phyloP scores from a whole-genome alignment of 768 basidiomycete genomes.

The Cubamyces lactineus region DNA sequence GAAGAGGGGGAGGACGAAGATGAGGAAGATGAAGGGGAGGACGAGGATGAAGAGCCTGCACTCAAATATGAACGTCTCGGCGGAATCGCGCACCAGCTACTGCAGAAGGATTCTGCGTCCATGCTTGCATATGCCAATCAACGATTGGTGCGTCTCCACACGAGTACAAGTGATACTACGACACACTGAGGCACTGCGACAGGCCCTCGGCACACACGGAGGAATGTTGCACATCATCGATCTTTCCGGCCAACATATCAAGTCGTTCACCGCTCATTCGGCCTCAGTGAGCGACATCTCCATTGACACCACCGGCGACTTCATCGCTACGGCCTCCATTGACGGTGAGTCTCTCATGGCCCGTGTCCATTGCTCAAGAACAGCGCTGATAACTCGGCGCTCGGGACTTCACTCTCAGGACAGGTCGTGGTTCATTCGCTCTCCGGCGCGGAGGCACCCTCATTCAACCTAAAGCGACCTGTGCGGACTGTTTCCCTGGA shows the following conservation, averaged over 20 bases:
- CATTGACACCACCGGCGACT: conserved; percentile 84
- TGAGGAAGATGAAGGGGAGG: conserved; percentile 61
- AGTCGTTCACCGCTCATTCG: conserved; percentile 87
- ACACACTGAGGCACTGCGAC: conserved; percentile 5
- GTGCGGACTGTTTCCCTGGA: conserved; percentile 90
- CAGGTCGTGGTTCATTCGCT: conserved; percentile 89
- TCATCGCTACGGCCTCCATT: conserved; percentile 89
- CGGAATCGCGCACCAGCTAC: conserved; percentile 70
- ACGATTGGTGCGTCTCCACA: conserved; percentile 56
- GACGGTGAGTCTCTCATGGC: conserved; percentile 62
- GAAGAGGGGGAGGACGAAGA: conserved; percentile 51
- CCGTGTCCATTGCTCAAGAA: neutral
- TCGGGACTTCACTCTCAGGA: conserved; percentile 50
- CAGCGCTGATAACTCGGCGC: conserved; percentile 1
- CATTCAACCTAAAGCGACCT: conserved; percentile 90
- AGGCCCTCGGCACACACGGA: conserved; percentile 92
- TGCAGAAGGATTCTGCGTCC: conserved; percentile 90
- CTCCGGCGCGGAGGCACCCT: conserved; percentile 76
- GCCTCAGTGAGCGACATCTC: conserved; percentile 87
- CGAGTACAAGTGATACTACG: neutral
- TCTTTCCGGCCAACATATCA: conserved; percentile 77
- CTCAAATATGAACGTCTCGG: conserved; percentile 89
- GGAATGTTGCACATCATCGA: conserved; percentile 91
- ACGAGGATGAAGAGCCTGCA: conserved; percentile 88
- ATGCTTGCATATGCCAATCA: conserved; percentile 76